A percentile compares a stretch with the other conserved stretches of the same genome.
These are phyloP conservation scores for Penicillium rolfsii DNA, from an alignment of 2,329 filamentous ascomycete genomes.

Conservation along the genomic window DNA sequence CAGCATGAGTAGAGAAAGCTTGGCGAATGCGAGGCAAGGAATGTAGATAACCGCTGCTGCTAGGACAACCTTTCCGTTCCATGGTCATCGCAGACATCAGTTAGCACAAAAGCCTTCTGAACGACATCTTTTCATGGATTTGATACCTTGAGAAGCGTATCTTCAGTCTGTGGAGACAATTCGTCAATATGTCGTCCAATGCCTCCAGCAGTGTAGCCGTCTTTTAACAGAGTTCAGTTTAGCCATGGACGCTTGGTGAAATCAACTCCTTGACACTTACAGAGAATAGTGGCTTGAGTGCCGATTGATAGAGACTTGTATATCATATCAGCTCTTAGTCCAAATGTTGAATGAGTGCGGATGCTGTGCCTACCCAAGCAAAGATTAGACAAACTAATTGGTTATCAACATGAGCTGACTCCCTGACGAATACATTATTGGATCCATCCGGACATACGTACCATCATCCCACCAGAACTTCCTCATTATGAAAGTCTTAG, in stretches of 20 bases:
- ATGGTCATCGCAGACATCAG: background rate
- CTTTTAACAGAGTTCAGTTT: background rate
- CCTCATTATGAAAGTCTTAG: conserved; percentile 16
- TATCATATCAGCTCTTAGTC: background rate
- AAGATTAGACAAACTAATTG: conserved; percentile 1
- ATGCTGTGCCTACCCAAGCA: background rate
- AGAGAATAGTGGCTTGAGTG: background rate
- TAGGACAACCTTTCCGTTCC: conserved; percentile 10
- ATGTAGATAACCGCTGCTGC: conserved; percentile 24
- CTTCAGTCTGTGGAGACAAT: background rate
- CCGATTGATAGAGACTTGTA: conserved; percentile 3
- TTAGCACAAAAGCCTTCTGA: background rate
- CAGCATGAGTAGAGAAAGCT: conserved; percentile 26
- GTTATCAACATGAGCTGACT: background rate
- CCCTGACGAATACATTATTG: background rate
- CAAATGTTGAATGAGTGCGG: too few relatives aligned
- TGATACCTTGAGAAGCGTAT: background rate
- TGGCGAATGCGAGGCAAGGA: conserved; percentile 25
- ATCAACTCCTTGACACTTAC: background rate
- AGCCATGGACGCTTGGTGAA: background rate
- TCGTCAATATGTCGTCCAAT: background rate
- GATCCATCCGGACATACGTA: background rate
- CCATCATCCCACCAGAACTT: conserved; percentile 28
- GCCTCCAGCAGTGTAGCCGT: background rate
- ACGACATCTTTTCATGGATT: background rate